Evolutionary conservation across 2,329 filamentous ascomycete species (phyloP).

Genomic region (Mycosphaerella sp.): DNA sequence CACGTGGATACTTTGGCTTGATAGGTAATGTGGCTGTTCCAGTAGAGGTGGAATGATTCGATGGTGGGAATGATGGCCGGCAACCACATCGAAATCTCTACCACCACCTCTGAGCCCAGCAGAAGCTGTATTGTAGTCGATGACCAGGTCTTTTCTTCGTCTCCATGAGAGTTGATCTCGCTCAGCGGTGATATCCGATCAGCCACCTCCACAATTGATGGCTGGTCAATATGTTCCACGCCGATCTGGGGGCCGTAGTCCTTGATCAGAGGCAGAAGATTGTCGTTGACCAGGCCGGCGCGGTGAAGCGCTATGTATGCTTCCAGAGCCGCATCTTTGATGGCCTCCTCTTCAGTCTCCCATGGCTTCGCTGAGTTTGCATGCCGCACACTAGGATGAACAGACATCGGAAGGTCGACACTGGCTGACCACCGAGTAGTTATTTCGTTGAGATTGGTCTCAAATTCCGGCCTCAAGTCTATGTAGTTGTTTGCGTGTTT

Average conservation of each 20-base stretch:
- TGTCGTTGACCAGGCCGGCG: constrained; percentile 66
- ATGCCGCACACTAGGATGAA: constrained; percentile 57
- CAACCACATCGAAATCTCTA: constrained; percentile 21
- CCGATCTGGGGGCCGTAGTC: constrained; percentile 21
- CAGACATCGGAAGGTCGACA: constrained; percentile 63
- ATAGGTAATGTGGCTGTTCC: constrained; percentile 23
- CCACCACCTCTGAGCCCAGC: not conserved
- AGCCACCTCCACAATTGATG: constrained; percentile 22
- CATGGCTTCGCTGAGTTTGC: constrained; percentile 52
- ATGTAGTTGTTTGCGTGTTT: constrained; percentile 55
- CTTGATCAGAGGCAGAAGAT: constrained; percentile 60
- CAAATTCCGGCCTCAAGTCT: constrained; percentile 62
- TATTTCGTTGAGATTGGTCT: constrained; percentile 36
- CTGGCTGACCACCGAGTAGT: constrained; percentile 45
- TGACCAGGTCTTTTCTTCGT: not conserved
- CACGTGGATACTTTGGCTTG: constrained; percentile 3
- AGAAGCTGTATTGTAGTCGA: not conserved
- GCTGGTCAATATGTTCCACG: constrained; percentile 23
- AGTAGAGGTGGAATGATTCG: constrained; percentile 21
- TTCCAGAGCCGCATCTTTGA: constrained; percentile 75
- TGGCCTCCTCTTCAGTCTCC: constrained; percentile 64
- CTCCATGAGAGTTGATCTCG: not conserved
- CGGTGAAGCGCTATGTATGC: constrained; percentile 66
- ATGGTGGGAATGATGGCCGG: constrained; percentile 9
- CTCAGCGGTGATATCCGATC: constrained; percentile 4